A percentile compares a stretch with the other conserved stretches of the same genome.
Evolutionary conservation across 2,329 filamentous ascomycete genomes (phyloP).

Genomic region (Cladosporium sp.): DNA sequence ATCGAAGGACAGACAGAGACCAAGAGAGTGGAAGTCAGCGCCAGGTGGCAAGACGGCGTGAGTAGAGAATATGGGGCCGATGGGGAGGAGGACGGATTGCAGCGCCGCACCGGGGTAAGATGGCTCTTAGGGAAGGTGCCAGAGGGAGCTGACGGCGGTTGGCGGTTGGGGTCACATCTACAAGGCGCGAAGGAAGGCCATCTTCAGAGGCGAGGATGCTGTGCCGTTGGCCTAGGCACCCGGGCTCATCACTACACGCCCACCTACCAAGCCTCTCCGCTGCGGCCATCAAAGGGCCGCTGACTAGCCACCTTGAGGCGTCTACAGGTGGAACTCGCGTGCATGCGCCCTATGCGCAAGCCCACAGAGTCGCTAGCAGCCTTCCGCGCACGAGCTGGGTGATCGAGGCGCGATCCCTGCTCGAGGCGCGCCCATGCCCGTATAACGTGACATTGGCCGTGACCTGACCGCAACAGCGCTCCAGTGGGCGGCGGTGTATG

Average conservation of each 20-base stretch:
- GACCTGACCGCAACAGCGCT: not conserved
- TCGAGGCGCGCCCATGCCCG: conserved; percentile 4
- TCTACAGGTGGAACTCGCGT: conserved; percentile 14
- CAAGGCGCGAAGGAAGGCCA: conserved; percentile 20
- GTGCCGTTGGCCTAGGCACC: conserved; percentile 14
- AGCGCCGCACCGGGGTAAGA: conserved; percentile 18
- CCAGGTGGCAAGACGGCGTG: conserved; percentile 14
- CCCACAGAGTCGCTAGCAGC: conserved; percentile 4
- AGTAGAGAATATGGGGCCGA: conserved; percentile 16
- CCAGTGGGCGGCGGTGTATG: conserved; percentile 11
- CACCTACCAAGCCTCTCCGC: conserved; percentile 13
- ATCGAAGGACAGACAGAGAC: conserved; percentile 4
- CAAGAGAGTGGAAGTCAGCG: conserved; percentile 14
- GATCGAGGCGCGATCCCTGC: conserved; percentile 12
- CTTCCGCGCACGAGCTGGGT: conserved; percentile 3
- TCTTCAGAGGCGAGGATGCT: conserved; percentile 19
- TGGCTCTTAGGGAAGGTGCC: conserved; percentile 19
- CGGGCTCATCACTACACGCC: not conserved
- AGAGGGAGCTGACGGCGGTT: conserved; percentile 8
- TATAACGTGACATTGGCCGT: conserved; percentile 17
- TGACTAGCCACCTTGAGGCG: conserved; percentile 15
- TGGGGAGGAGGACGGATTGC: conserved; percentile 3
- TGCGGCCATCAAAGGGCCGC: conserved; percentile 14
- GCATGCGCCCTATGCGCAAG: conserved; percentile 9
- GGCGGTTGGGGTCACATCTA: conserved; percentile 3